These are phyloP conservation scores for Clonostachys rosea DNA, from an alignment of 2,329 filamentous ascomycete species.

Conservation along the genomic window DNA sequence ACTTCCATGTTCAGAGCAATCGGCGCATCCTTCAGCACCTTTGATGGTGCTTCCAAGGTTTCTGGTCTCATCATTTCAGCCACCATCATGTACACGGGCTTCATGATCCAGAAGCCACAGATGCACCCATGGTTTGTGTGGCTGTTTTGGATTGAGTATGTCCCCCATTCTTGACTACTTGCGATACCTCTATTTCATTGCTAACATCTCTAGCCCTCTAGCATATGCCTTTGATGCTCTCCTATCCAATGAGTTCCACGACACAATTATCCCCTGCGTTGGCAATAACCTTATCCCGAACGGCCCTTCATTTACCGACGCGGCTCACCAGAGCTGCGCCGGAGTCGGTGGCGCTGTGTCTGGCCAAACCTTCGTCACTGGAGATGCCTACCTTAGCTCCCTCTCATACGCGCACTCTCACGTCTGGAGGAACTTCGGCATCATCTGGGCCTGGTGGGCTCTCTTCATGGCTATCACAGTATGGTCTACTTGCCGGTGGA, in stretches of 20 bases:
- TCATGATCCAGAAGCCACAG: slow-evolving; percentile 54
- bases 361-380: slow-evolving; percentile 43
- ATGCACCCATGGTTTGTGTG: slow-evolving; percentile 62
- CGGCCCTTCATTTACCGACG: slow-evolving; percentile 39
- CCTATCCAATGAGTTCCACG: slow-evolving; percentile 67
- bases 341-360: slow-evolving; percentile 50
- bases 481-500: slow-evolving; percentile 52
- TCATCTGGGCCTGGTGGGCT: slow-evolving; percentile 59
- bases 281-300: slow-evolving; percentile 43
- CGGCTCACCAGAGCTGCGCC: slow-evolving; percentile 44
- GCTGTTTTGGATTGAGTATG: slow-evolving; percentile 44
- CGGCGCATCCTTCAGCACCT: slow-evolving; percentile 49
- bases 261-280: slow-evolving; percentile 45
- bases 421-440: slow-evolving; percentile 57
- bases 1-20: slow-evolving; percentile 53
- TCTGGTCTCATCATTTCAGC: slow-evolving; percentile 45
- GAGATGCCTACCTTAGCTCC: slow-evolving; percentile 52
- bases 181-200: slow-evolving; percentile 7
- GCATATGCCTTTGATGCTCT: slow-evolving; percentile 67
- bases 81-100: slow-evolving; percentile 58
- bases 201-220: slow-evolving; percentile 47
- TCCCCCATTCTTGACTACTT: too few species aligned
- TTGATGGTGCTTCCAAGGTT: slow-evolving; percentile 55
- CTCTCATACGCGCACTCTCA: slow-evolving; percentile 48
- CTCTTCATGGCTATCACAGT: slow-evolving; percentile 56